Base-by-base conservation (phyloP, 352 stramenopile species). In the Phytophthora macrochlamydospora region DNA sequence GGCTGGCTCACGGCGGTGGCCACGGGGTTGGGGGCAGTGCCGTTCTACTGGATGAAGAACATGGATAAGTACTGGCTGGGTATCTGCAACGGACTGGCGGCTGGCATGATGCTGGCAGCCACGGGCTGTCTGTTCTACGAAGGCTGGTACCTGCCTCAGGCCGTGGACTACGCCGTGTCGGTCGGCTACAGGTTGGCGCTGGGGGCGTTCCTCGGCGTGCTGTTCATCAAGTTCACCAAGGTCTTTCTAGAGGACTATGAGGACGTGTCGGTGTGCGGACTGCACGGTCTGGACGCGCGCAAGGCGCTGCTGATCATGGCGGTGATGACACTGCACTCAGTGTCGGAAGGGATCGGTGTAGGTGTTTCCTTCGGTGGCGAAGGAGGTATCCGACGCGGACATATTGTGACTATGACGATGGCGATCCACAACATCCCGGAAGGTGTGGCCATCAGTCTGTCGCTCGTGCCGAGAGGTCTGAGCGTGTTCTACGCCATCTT, bases 371-470 rank as follows among this genome's bases (percentile, higher is more conserved):
- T 99, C 69, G 97, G 97, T 51, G 97, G 95, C 35, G 88, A 94
- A 78, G 85, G 85, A 31, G 96, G 96, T 30, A 93, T 94, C 56
- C 89, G 97, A 68, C 86, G 98, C 33, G 97, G 97, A 24, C 89
- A 98, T 53, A 98, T 99, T 65, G 98, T 99, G 62, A 98, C 93
- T 8, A 95, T 98, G 62, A 99, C 95, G 52, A 92, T 99, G 65
- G 97, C 97, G 1, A 97, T 99, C 33, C 97, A 99, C 85, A 99
- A 99, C 82, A 96, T 99, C 55, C 97, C 97, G 2, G 97, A 99
- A 73, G 97, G 97, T 50, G 83, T 99, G 11, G 97, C 97, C 8
- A 94, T 93, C 73, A 97, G 94, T 53, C 86, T 99, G 33, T 97
- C 98, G 29, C 85, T 99, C 51, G 84, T 99, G 56, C 96, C 97